These are phyloP conservation scores for Sporothrix curviconia DNA, from an alignment of 2,329 filamentous ascomycete species.

Conservation along the genomic window DNA sequence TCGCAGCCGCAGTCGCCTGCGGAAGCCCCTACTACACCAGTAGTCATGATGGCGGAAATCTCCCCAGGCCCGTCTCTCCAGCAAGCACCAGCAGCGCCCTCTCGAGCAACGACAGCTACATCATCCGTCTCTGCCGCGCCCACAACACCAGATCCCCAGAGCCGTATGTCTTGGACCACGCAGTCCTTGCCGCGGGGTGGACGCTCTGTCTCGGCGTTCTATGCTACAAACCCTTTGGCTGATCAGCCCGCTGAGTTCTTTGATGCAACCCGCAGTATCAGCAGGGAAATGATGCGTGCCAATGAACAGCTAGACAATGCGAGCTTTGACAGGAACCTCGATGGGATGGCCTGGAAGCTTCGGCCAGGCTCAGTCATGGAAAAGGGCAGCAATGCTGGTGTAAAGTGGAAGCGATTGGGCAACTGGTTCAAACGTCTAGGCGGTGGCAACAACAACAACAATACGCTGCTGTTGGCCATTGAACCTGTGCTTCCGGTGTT, in stretches of 20 bases:
- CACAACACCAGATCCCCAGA: not conserved
- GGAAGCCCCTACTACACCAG: not conserved
- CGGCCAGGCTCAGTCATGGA: constrained; percentile 13
- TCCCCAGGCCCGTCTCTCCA: not conserved
- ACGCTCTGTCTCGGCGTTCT: constrained; percentile 14
- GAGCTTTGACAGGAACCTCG: constrained; percentile 5
- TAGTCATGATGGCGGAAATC: not conserved
- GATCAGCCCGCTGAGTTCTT: not conserved
- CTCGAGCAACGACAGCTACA: not conserved
- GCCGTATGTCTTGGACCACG: not conserved
- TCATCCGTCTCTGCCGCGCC: not conserved
- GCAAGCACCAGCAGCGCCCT: not conserved
- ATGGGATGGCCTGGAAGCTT: not conserved
- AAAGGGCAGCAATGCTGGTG: constrained; percentile 12
- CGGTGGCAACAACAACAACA: constrained; percentile 23
- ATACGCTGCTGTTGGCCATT: constrained; percentile 5
- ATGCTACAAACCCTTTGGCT: constrained; percentile 6
- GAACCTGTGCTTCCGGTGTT: too few species aligned
- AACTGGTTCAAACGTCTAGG: constrained; percentile 29
- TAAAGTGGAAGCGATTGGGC: constrained; percentile 26
- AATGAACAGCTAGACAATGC: not conserved
- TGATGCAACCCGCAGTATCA: not conserved
- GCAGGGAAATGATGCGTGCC: not conserved
- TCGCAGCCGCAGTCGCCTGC: constrained; percentile 7
- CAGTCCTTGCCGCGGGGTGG: constrained; percentile 4